Percentiles rank a stretch among this genome's conserved stretches.
These are phyloP conservation scores for Bipolaris gigantea DNA, from an alignment of 2,329 filamentous ascomycete genomes.

Conservation along the genomic window DNA sequence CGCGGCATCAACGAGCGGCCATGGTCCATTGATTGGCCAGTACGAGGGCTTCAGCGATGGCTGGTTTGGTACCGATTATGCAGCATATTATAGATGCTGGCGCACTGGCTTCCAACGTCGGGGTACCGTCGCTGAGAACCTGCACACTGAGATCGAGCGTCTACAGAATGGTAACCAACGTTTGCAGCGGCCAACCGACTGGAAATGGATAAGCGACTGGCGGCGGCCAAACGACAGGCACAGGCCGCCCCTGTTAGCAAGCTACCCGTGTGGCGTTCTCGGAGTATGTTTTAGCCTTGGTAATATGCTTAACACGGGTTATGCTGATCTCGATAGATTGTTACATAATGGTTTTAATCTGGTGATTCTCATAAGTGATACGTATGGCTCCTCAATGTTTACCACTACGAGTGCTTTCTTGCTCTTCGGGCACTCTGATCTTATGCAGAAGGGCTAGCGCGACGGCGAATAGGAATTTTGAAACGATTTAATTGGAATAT, in stretches of 20 bases:
- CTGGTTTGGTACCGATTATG: conserved; percentile 6
- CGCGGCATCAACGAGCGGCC: neutral
- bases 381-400: neutral
- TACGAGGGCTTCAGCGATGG: conserved; percentile 4
- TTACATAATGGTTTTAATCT: too few species aligned
- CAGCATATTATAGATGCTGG: conserved; percentile 15
- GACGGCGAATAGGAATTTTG: neutral
- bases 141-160: too few species aligned
- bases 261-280: neutral
- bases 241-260: too few species aligned
- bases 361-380: too few species aligned
- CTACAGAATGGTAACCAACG: too few species aligned
- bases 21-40: conserved; percentile 10
- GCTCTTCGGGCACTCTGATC: neutral
- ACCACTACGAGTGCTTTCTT: neutral
- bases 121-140: too few species aligned
- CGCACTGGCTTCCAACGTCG: neutral
- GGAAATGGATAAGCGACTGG: neutral
- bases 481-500: neutral
- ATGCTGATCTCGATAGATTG: neutral
- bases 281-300: neutral
- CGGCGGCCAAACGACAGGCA: neutral
- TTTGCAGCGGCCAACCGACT: neutral
- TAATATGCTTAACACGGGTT: neutral
- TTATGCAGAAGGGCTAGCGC: neutral